phyloP scores from a whole-genome alignment of 306 rosid genomes.

The Clitoria ternatea region DNA sequence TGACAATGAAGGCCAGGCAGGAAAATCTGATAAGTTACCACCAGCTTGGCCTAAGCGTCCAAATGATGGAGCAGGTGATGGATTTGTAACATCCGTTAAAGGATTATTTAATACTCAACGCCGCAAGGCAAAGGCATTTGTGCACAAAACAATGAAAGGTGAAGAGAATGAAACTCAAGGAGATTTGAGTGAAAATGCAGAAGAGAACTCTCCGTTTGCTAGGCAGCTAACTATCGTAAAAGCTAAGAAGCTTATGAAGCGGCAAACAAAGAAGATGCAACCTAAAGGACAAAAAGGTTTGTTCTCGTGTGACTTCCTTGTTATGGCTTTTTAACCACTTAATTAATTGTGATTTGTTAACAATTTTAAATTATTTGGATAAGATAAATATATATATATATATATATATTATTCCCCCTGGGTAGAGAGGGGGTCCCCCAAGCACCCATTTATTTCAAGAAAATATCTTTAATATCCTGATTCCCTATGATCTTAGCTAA shows the following conservation, averaged over 20 bases:
- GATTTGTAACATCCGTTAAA: constrained; percentile 86
- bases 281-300: constrained; percentile 69
- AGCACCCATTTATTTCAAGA: no score
- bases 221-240: constrained; percentile 79
- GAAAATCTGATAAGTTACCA: constrained; percentile 61
- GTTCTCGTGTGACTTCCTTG: constrained; percentile 10
- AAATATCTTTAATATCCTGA: no score
- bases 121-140: constrained; percentile 83
- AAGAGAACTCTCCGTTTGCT: constrained; percentile 63
- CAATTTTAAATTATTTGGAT: neutral
- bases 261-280: constrained; percentile 64
- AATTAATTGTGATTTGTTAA: neutral
- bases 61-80: constrained; percentile 92
- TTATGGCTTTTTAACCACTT: neutral
- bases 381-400: neutral
- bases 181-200: constrained; percentile 74
- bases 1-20: constrained; percentile 70
- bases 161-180: constrained; percentile 74
- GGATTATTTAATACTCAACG: constrained; percentile 85
- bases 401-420: neutral
- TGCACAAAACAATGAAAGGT: constrained; percentile 75
- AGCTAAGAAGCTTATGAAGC: constrained; percentile 77
- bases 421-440: no score
- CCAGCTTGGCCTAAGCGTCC: constrained; percentile 78
- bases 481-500: no score